Conservation (phyloP, 345 rosid species). For the Bruguiera parviflora region DNA sequence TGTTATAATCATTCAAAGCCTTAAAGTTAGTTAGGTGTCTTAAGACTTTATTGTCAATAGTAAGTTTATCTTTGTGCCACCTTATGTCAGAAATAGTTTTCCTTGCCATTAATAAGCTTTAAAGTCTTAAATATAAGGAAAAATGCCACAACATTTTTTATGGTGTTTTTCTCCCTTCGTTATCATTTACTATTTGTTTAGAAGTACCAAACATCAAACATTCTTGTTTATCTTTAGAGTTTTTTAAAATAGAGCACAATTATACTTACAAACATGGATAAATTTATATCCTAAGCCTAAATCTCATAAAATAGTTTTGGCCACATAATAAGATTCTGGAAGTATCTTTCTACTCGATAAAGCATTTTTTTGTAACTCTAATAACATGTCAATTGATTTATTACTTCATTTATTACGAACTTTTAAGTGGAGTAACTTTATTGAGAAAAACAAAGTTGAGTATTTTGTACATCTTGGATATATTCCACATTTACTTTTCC, state of each 20-base stretch:
- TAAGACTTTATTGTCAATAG: no score
- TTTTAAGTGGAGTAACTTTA: slow-evolving; percentile 3
- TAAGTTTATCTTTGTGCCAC: no score
- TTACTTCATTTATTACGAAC: slow-evolving; percentile 3
- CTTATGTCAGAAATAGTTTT: no score
- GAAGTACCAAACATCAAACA: no score
- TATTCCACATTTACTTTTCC: background rate
- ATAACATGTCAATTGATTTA: background rate
- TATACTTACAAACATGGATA: background rate
- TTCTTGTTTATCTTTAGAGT: no score
- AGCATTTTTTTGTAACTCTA: background rate
- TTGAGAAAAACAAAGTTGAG: background rate
- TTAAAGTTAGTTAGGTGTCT: no score
- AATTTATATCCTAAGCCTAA: background rate
- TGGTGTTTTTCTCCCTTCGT: no score
- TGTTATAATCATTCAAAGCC: no score
- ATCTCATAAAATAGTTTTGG: background rate
- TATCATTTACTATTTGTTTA: no score
- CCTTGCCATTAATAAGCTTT: no score
- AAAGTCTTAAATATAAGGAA: no score
- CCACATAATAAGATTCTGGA: background rate
- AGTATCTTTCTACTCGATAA: background rate
- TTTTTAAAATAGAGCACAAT: background rate
- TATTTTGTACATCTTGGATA: background rate
- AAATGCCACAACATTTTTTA: no score